Percentiles rank a stretch among this genome's conserved stretches.
Conservation (phyloP, 2,329 filamentous ascomycete genomes). For the Fusarium nurragi region DNA sequence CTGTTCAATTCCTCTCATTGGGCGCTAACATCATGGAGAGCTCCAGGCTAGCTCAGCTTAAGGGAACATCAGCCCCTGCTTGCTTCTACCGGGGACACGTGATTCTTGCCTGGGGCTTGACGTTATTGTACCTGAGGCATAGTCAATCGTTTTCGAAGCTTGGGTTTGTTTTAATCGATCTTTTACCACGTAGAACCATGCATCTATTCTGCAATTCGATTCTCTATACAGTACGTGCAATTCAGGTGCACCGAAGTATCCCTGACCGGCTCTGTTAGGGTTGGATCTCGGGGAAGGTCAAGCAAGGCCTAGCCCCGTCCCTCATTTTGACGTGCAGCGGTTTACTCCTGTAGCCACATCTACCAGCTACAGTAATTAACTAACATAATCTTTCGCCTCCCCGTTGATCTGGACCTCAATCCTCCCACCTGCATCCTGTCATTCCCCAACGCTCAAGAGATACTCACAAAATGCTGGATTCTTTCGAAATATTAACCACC, state of each 20-base stretch:
- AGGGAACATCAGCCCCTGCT: constrained; percentile 10
- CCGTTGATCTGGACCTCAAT: constrained; percentile 8
- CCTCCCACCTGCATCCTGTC: constrained; percentile 24
- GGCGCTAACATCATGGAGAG: constrained; percentile 41
- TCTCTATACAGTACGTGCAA: background rate
- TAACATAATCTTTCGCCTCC: constrained; percentile 27
- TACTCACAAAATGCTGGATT: constrained; percentile 78
- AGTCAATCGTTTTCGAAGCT: too few species aligned
- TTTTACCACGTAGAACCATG: background rate
- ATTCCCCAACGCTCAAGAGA: constrained; percentile 15
- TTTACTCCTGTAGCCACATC: constrained; percentile 41
- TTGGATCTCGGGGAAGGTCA: constrained; percentile 9
- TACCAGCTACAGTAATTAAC: background rate
- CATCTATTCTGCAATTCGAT: background rate
- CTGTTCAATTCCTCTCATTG: constrained; percentile 49
- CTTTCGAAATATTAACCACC: constrained; percentile 95
- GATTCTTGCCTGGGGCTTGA: constrained; percentile 28
- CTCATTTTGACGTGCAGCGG: constrained; percentile 25
- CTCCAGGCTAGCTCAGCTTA: constrained; percentile 23
- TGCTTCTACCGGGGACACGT: constrained; percentile 29
- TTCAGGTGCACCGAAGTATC: background rate
- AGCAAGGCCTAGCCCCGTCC: too few species aligned
- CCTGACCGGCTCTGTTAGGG: background rate
- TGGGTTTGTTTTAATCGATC: background rate
- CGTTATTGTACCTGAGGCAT: background rate